These are phyloP conservation scores for Aphanoascus verrucosus DNA, from an alignment of 2,329 filamentous ascomycete species.

Conservation along the genomic window DNA sequence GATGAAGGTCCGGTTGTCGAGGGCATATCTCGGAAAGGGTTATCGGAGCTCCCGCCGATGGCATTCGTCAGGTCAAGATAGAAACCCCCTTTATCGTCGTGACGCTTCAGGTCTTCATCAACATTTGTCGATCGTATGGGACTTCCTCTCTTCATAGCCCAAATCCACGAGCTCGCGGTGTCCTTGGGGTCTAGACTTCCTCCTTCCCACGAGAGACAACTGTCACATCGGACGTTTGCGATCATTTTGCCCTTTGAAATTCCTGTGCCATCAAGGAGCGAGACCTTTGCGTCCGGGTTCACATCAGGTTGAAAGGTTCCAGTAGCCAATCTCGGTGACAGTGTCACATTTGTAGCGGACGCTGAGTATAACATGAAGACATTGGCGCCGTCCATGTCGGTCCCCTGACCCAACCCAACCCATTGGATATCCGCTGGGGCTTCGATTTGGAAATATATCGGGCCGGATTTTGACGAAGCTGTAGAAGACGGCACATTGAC, in stretches of 20 bases:
- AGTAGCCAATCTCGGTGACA: slow-evolving; percentile 42
- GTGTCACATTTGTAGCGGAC: slow-evolving; percentile 44
- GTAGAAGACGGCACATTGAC: slow-evolving; percentile 47
- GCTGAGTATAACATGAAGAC: slow-evolving; percentile 52
- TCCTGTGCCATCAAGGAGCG: slow-evolving; percentile 44
- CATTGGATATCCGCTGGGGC: slow-evolving; percentile 45
- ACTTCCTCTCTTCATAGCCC: slow-evolving; percentile 38
- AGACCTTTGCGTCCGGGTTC: slow-evolving; percentile 36
- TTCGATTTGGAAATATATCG: slow-evolving; percentile 49
- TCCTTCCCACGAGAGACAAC: slow-evolving; percentile 44
- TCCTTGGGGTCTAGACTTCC: slow-evolving; percentile 42
- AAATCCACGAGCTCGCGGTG: slow-evolving; percentile 41
- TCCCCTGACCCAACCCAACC: slow-evolving; percentile 48
- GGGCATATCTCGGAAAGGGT: slow-evolving; percentile 21
- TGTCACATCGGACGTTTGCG: slow-evolving; percentile 48
- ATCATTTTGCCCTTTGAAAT: slow-evolving; percentile 44
- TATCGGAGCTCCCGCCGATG: slow-evolving; percentile 38
- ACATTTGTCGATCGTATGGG: slow-evolving; percentile 39
- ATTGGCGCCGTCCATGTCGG: slow-evolving; percentile 44
- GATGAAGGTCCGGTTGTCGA: neutral
- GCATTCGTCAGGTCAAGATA: slow-evolving; percentile 40
- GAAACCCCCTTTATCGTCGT: slow-evolving; percentile 36
- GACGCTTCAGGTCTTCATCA: slow-evolving; percentile 36
- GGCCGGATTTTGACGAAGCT: slow-evolving; percentile 41
- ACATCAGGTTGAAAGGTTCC: slow-evolving; percentile 37